These are phyloP conservation scores for Sporothrix protearum DNA, from an alignment of 2,329 filamentous ascomycete genomes.

Conservation along the genomic window DNA sequence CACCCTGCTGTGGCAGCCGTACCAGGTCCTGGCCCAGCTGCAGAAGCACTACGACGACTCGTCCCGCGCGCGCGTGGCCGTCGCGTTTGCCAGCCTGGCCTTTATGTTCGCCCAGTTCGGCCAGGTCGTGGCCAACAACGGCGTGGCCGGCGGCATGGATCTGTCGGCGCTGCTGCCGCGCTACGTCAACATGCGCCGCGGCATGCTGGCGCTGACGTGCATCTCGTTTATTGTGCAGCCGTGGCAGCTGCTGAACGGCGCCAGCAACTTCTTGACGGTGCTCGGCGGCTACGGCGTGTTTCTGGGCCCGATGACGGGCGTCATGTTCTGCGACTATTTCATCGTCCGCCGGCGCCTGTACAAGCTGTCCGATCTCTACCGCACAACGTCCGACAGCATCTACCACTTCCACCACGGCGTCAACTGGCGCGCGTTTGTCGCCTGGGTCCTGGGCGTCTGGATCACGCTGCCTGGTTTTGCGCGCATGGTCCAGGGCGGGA, in stretches of 20 bases:
- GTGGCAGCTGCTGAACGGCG: constrained; percentile 48
- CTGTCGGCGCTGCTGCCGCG: constrained; percentile 49
- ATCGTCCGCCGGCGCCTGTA: constrained; percentile 37
- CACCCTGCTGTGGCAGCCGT: constrained; percentile 42
- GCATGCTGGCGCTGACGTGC: constrained; percentile 29
- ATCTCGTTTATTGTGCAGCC: constrained; percentile 33
- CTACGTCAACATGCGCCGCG: constrained; percentile 55
- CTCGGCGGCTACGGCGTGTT: constrained; percentile 39
- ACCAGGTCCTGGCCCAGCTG: constrained; percentile 38
- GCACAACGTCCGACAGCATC: constrained; percentile 20
- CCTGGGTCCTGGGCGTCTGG: constrained; percentile 44
- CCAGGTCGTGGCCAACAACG: constrained; percentile 46
- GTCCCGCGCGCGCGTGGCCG: constrained; percentile 39
- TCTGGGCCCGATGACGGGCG: constrained; percentile 25
- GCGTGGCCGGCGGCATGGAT: constrained; percentile 53
- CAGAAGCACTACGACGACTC: constrained; percentile 33
- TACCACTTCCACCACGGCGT: constrained; percentile 21
- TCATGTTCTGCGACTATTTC: constrained; percentile 28
- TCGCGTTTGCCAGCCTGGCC: constrained; percentile 46
- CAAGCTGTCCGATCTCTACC: constrained; percentile 32
- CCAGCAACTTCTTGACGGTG: constrained; percentile 46
- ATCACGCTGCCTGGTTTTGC: constrained; percentile 16
- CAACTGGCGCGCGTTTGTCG: constrained; percentile 27
- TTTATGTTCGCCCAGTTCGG: constrained; percentile 46
- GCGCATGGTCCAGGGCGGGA: constrained; percentile 7